Conservation (phyloP, 2,329 filamentous ascomycete species). For the Phoma herbarum region DNA sequence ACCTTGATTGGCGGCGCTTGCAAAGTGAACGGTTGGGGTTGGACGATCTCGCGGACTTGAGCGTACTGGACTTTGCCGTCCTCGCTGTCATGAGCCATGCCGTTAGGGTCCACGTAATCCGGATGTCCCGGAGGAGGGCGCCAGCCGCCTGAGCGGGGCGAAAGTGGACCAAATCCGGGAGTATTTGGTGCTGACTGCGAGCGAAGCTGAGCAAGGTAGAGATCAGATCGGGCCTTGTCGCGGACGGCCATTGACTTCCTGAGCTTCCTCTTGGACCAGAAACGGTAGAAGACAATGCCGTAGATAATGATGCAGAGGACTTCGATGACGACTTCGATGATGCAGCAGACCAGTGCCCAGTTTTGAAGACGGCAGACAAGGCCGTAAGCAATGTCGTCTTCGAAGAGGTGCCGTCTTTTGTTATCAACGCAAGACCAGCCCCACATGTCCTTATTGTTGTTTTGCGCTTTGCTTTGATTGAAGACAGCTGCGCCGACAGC, state of each 20-base stretch:
- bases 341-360: slow-evolving; percentile 94
- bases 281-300: slow-evolving; percentile 94
- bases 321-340: slow-evolving; percentile 95
- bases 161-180: slow-evolving; percentile 78
- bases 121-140: slow-evolving; percentile 56
- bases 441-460: slow-evolving; percentile 89
- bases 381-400: slow-evolving; percentile 83
- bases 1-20: slow-evolving; percentile 84
- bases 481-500: slow-evolving; percentile 83
- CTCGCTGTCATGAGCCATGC: slow-evolving; percentile 63
- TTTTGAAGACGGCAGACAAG: slow-evolving; percentile 95
- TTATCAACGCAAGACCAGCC: slow-evolving; percentile 98
- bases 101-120: slow-evolving; percentile 55
- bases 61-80: slow-evolving; percentile 48
- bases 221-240: slow-evolving; percentile 90
- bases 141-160: slow-evolving; percentile 65
- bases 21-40: slow-evolving; percentile 76
- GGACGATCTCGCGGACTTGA: slow-evolving; percentile 56
- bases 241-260: slow-evolving; percentile 96
- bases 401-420: slow-evolving; percentile 77
- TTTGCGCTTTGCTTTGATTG: slow-evolving; percentile 77
- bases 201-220: slow-evolving; percentile 78
- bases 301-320: slow-evolving; percentile 92
- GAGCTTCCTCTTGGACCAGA: slow-evolving; percentile 94
- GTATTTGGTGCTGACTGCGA: slow-evolving; percentile 93